phyloP scores from a whole-genome alignment of 352 stramenopile genomes.

The Phytophthora citrophthora region DNA sequence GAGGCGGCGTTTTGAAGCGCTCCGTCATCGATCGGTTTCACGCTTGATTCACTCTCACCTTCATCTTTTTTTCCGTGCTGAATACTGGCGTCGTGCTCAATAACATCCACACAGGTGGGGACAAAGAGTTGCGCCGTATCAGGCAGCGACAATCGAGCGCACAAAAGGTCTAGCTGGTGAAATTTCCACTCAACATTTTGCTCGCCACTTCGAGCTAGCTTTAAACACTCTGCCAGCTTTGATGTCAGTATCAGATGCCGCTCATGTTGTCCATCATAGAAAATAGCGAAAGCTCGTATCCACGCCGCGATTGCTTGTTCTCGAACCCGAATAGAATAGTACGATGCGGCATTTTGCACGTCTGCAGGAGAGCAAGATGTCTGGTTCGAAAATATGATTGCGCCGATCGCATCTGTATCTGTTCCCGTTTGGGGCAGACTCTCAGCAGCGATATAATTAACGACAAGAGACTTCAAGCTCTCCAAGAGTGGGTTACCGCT shows the following conservation, averaged over 20 bases:
- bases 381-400: conserved; percentile 50
- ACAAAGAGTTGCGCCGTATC: conserved; percentile 85
- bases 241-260: conserved; percentile 60
- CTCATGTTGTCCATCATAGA: conserved; percentile 72
- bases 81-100: conserved; percentile 47
- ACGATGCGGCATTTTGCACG: conserved; percentile 47
- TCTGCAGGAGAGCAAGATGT: conserved; percentile 41
- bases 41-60: conserved; percentile 27
- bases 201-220: conserved; percentile 34
- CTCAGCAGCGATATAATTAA: conserved; percentile 53
- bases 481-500: conserved; percentile 68
- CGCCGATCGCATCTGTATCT: conserved; percentile 42
- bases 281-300: conserved; percentile 76
- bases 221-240: conserved; percentile 66
- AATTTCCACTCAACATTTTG: conserved; percentile 59
- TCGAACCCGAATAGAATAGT: conserved; percentile 60
- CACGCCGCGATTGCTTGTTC: conserved; percentile 79
- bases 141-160: conserved; percentile 70
- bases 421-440: conserved; percentile 11
- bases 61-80: conserved; percentile 36
- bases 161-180: conserved; percentile 82
- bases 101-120: conserved; percentile 64
- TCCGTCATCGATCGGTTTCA: conserved; percentile 69
- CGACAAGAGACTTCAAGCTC: conserved; percentile 73
- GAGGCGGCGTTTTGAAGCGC: conserved; percentile 63